phyloP scores from a whole-genome alignment of 1,139 yeast genomes.

The Geotrichum australiense region DNA sequence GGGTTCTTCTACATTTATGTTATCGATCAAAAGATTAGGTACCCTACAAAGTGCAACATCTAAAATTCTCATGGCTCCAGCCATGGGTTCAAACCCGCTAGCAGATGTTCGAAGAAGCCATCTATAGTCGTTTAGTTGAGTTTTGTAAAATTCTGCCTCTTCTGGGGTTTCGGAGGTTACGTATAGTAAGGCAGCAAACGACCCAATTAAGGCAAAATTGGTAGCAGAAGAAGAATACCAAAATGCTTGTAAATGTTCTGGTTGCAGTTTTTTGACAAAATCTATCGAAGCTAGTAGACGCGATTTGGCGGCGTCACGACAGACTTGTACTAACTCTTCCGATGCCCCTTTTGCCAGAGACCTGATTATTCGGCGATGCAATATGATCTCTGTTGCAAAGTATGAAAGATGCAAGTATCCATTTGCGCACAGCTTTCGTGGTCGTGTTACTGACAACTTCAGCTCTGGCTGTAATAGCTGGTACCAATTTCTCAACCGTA shows the following conservation, averaged over 20 bases:
- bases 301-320: constrained; percentile 79
- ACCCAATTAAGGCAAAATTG: constrained; percentile 73
- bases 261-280: constrained; percentile 64
- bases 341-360: constrained; percentile 36
- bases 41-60: constrained; percentile 37
- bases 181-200: constrained; percentile 72
- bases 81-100: constrained; percentile 68
- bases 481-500: constrained; percentile 75
- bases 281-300: constrained; percentile 75
- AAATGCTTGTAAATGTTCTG: constrained; percentile 77
- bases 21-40: constrained; percentile 20
- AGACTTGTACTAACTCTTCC: constrained; percentile 56
- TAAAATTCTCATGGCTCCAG: constrained; percentile 58
- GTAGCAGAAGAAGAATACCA: constrained; percentile 82
- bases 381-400: constrained; percentile 77
- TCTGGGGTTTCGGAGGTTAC: constrained; percentile 36
- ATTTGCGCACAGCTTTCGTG: constrained; percentile 40
- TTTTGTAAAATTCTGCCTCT: constrained; percentile 58
- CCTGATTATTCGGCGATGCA: constrained; percentile 73
- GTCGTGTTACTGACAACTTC: constrained; percentile 45
- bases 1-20: background rate
- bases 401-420: constrained; percentile 79
- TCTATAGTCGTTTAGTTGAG: constrained; percentile 65
- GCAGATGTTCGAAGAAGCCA: constrained; percentile 68
- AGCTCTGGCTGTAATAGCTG: constrained; percentile 65